Base-by-base conservation (phyloP, 441 rosid genomes). In the Aquilaria agallochum region DNA sequence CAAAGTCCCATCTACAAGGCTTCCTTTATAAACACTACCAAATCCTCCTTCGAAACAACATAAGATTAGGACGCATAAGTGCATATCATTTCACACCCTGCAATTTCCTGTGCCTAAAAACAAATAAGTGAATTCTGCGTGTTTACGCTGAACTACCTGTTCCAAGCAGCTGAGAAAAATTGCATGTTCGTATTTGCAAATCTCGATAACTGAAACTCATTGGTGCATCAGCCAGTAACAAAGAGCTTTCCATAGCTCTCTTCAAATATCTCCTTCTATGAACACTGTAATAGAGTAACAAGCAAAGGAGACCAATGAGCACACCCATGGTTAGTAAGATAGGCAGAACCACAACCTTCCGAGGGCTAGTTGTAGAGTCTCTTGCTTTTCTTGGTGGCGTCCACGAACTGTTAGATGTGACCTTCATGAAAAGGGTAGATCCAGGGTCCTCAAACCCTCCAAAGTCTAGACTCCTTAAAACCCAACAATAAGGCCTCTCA, bases 401-500 rank as follows among this genome's bases (percentile, higher is more conserved):
- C 59, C 55, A 52, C 0, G 87, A 83, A 3, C 74, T 79, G 63
- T 82, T 83, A 46, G 88, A 64, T 60, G 69, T 67, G 40, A 75
- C 79, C 72, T 88, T 93, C 47, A 86, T 84, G 49, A 93, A 90
- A 67, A 93, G 76, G 51, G 91, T 88, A 30, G 96, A 81, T 15
- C 96, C 78, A 30, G 95, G 68, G 63, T 90, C 97, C 77, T 78
- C 80, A 53, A 83, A 90, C 33, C 97, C 97, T 2, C 98, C 96
- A 65, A 88, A 85, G 52, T 90, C 87, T 54, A 93, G 64, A 64
- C 80, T 81, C 74, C 72, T 85, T 58, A 90, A 66, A 49, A 88
- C 72, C 97, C 98, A 93, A 63, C 98, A 93, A 36, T 90, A 93
- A 65, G 98, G 91, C 42, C 78, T 85, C 71, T 90, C 98, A 6